A percentile compares a stretch with the other conserved stretches of the same genome.
Evolutionary conservation across 352 stramenopile species (phyloP).

Genomic region (Phytophthora citrophthora): DNA sequence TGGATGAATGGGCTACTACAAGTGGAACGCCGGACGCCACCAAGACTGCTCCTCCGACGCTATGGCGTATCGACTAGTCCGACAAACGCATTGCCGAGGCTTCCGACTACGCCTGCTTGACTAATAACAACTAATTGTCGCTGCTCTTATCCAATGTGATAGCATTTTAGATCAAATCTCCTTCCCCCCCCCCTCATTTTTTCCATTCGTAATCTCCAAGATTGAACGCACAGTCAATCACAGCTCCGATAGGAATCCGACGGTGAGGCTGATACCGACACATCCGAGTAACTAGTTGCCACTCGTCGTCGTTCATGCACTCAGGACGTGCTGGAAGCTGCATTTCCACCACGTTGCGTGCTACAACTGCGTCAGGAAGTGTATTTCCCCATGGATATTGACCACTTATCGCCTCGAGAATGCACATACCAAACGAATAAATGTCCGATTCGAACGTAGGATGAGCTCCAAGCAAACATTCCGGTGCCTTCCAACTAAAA

Average conservation of each 20-base stretch:
- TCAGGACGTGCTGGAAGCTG: too few relatives aligned
- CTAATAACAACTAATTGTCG: conserved; percentile 1
- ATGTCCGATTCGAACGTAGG: conserved; percentile 10
- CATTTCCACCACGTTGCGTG: neutral
- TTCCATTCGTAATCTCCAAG: too few relatives aligned
- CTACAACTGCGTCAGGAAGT: conserved; percentile 1
- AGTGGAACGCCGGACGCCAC: too few relatives aligned
- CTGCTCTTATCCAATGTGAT: neutral
- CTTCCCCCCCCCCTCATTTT: too few relatives aligned
- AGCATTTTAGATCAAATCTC: too few relatives aligned
- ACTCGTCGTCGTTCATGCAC: too few relatives aligned
- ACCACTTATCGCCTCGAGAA: conserved; percentile 6
- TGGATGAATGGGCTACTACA: neutral
- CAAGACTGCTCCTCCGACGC: too few relatives aligned
- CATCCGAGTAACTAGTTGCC: too few relatives aligned
- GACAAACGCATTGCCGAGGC: conserved; percentile 30
- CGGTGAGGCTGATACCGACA: too few relatives aligned
- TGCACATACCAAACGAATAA: conserved; percentile 16
- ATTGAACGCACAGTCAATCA: too few relatives aligned
- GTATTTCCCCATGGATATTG: conserved; percentile 7
- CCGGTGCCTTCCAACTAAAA: conserved; percentile 13
- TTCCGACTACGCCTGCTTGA: conserved; percentile 23
- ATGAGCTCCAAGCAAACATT: neutral
- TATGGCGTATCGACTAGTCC: neutral
- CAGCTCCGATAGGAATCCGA: too few relatives aligned